A percentile compares a stretch with the other conserved stretches of the same genome.
These are phyloP conservation scores for Solanum aculeatissimum DNA, from an alignment of 305 asterid genomes.

Conservation along the genomic window DNA sequence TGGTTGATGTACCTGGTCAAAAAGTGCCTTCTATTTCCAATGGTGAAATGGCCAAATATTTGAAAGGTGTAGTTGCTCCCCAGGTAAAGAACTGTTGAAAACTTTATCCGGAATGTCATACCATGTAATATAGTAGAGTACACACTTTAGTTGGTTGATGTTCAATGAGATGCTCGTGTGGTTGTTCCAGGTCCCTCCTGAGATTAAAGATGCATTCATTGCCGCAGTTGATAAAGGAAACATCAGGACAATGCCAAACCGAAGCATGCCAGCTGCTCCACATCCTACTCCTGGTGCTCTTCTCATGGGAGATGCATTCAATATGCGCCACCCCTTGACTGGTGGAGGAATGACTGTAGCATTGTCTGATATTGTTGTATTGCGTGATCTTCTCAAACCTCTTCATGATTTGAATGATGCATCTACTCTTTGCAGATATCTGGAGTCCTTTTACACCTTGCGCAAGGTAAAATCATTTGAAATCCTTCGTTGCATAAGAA, in stretches of 20 bases:
- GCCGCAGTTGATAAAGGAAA: slow-evolving; percentile 66
- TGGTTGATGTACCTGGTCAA: slow-evolving; percentile 89
- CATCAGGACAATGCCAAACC: slow-evolving; percentile 84
- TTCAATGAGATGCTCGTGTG: background rate
- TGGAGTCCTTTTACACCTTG: slow-evolving; percentile 78
- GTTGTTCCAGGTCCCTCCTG: slow-evolving; percentile 45
- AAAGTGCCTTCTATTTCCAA: slow-evolving; percentile 70
- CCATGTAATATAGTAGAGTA: background rate
- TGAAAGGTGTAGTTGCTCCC: slow-evolving; percentile 71
- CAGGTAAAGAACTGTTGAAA: slow-evolving; percentile 37
- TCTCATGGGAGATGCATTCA: slow-evolving; percentile 92
- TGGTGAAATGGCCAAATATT: slow-evolving; percentile 71
- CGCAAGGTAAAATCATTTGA: slow-evolving; percentile 44
- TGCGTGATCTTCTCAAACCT: slow-evolving; percentile 74
- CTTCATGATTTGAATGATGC: slow-evolving; percentile 53
- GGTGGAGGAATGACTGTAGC: slow-evolving; percentile 99
- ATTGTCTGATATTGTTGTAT: slow-evolving; percentile 65
- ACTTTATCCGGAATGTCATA: background rate
- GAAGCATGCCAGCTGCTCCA: slow-evolving; percentile 96
- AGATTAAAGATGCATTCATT: slow-evolving; percentile 48
- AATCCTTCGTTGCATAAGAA: background rate
- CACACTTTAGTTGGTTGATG: background rate
- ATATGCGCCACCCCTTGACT: slow-evolving; percentile 89
- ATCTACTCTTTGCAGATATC: slow-evolving; percentile 60
- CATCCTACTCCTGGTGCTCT: slow-evolving; percentile 88